Base-by-base conservation (phyloP, 129 eudicot species). In the Helianthus tuberosus region DNA sequence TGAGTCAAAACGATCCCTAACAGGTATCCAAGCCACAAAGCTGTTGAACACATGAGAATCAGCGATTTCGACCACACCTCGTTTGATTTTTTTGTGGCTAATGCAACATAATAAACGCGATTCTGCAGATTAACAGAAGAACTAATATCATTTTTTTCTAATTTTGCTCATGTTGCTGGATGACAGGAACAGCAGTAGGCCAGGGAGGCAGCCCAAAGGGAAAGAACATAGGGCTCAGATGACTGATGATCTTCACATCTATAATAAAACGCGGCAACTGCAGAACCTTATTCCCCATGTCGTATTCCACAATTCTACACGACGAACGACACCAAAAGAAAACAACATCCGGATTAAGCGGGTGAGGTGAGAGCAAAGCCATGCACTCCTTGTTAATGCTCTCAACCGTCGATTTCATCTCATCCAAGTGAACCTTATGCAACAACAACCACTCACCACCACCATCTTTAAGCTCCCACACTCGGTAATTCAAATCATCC, bases 311-410 rank as follows among this genome's bases (percentile, higher is more conserved):
- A 75, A 75, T 66, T 54, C 72, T 57, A 75, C 72, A 65, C 49
- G 66, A 75, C 2, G 73, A 66, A 1, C 79, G 73, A 75, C 79
- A 75, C 73, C 79, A 75, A 66, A 75, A 75, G 79, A 53, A 75
- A 14, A 75, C 23, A 53, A 75, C n/a, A 41, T 75, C 59, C 32
- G 39, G 48, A 53, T 66, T 54, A 75, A 75, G 72, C 7, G 73
- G 73, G 44, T 75, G 79, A 0, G 58, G 46, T 1, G 72, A 65
- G 8, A 75, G 66, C 79, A 75, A 53, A 66, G 66, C 65, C 79
- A 75, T 53, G 23, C 79, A 75, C 11, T 66, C 79, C 47, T 75
- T 75, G 5, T 66, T 55, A 29, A 75, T 66, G 11, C 46, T 39
- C 11, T 44, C 29, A n/a, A 65, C 73, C 35, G 66, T 54, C 1